Evolutionary conservation across 2,329 filamentous ascomycete genomes (phyloP).

Genomic region (Camillea tinctor): DNA sequence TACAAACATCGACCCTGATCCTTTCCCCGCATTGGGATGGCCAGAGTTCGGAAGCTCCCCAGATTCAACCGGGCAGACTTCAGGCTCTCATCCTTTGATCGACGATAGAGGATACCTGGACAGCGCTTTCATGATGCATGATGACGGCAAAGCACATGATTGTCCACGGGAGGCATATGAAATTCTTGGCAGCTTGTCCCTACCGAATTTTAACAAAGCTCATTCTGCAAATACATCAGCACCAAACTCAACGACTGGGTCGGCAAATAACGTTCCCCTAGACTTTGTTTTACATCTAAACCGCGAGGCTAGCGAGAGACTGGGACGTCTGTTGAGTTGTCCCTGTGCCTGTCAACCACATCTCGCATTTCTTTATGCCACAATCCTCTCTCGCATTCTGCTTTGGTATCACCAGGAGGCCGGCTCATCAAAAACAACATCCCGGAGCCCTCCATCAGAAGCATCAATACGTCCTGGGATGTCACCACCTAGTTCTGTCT

Average conservation of each 20-base stretch:
- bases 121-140: conserved; percentile 2
- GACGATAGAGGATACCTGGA: conserved; percentile 5
- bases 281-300: conserved; percentile 26
- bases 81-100: neutral
- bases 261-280: conserved; percentile 10
- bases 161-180: conserved; percentile 15
- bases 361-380: conserved; percentile 25
- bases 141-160: neutral
- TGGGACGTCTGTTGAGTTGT: conserved; percentile 21
- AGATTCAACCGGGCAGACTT: conserved; percentile 2
- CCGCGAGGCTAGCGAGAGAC: conserved; percentile 25
- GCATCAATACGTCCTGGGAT: neutral
- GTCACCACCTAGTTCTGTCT: neutral
- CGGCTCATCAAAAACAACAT: conserved; percentile 4
- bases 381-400: conserved; percentile 25
- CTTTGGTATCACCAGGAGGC: conserved; percentile 25
- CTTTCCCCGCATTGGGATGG: conserved; percentile 6
- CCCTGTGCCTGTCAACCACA: conserved; percentile 21
- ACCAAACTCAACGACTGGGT: neutral
- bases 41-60: conserved; percentile 5
- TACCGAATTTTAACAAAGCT: conserved; percentile 2
- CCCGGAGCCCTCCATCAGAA: neutral
- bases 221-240: neutral
- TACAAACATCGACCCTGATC: conserved; percentile 1
- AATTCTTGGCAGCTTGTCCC: conserved; percentile 10